Evolutionary conservation across 352 stramenopile genomes (phyloP), one percentile per base, ranked within the genome.

Genomic region (Stramenopiles sp.): DNA sequence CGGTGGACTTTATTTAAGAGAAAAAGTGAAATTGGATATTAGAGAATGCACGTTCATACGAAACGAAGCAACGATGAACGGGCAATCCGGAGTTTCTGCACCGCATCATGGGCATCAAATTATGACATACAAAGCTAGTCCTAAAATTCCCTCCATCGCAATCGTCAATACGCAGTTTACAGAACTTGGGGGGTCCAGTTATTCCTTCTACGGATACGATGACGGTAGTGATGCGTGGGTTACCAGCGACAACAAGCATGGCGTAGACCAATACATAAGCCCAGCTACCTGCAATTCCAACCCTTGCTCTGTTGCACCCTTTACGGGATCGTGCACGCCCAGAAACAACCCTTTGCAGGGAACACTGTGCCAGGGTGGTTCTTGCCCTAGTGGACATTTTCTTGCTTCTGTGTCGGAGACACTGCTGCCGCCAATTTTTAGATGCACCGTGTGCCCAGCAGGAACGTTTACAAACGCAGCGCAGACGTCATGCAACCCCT

Each of bases 101-200:
- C n/a, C n/a, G n/a, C n/a, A n/a, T n/a, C n/a, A n/a, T n/a, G n/a
- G n/a, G n/a, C n/a, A n/a, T n/a, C 53, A 71, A 6, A 6, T 71
- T 6, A 6, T 2, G 2, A 71, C 53, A 2, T 2, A 6, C 6
- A 6, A 71, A 71, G 6, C 4, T 6, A 6, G 31, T 71, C 4
- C 33, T 18, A 25, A 25, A 35, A 71, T 6, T 6, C 53, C 53
- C 6, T 6, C 53, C 2, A 71, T 71, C 2, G 35, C 53, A 71
- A 31, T 71, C 2, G 6, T 71, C 53, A 71, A 71, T 6, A 71
- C 53, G 35, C 33, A 71, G 4, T 71, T 71, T 71, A 71, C 53
- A 6, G 35, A 71, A 31, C 33, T 2, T 6, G 53, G 35, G 33
- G n/a, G n/a, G n/a, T n/a, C n/a, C n/a, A 33, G 31, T 31, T 35